phyloP scores from a whole-genome alignment of 1,139 yeast species.

The Geotrichum carabidarum region DNA sequence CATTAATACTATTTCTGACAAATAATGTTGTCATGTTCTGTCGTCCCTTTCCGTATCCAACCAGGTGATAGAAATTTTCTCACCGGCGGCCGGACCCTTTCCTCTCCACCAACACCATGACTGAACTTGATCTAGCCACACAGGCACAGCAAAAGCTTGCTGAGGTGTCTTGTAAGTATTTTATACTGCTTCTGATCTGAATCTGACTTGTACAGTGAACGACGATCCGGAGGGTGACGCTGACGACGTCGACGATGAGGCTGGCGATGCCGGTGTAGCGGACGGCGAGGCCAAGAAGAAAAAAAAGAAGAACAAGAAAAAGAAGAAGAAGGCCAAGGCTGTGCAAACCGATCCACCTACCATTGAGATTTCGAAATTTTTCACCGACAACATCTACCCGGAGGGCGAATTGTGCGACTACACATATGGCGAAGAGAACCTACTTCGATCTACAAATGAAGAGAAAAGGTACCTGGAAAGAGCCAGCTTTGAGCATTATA shows the following conservation, averaged over 20 bases:
- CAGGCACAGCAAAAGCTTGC: conserved; percentile 7
- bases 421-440: conserved; percentile 63
- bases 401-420: conserved; percentile 40
- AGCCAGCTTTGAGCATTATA: conserved; percentile 56
- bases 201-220: background rate
- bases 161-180: conserved; percentile 7
- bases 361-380: conserved; percentile 15
- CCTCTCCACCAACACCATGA: background rate
- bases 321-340: conserved; percentile 19
- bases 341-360: conserved; percentile 20
- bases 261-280: background rate
- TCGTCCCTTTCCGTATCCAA: no score
- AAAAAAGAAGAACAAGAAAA: conserved; percentile 16
- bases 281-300: conserved; percentile 11
- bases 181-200: background rate
- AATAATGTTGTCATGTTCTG: no score
- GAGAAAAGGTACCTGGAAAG: conserved; percentile 78
- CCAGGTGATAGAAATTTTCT: no score
- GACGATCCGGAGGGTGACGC: background rate
- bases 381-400: conserved; percentile 15
- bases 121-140: conserved; percentile 1
- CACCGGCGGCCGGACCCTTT: no score
- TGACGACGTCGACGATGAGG: conserved; percentile 3
- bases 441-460: conserved; percentile 75
- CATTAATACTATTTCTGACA: no score